Evolutionary conservation across 192 early-diverging fungal species (phyloP).

Genomic region (Cladochytrium replicatum): DNA sequence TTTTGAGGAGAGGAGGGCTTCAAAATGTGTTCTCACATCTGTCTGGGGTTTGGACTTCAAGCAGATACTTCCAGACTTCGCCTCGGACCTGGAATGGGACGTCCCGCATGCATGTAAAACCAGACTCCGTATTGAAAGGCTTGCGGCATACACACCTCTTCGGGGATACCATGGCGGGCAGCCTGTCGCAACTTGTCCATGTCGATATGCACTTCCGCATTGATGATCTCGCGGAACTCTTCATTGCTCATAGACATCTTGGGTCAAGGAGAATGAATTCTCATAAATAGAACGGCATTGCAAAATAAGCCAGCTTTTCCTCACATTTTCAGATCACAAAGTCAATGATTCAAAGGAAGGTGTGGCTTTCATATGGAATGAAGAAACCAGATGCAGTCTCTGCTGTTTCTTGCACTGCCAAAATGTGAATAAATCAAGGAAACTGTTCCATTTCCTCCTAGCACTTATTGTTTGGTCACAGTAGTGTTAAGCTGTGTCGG

Average conservation of each 20-base stretch:
- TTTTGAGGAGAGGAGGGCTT: slow-evolving; percentile 1
- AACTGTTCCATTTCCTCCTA: no score
- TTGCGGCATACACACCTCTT: slow-evolving; percentile 58
- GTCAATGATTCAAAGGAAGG: no score
- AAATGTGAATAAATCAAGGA: no score
- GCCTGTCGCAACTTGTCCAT: slow-evolving; percentile 64
- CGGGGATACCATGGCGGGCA: slow-evolving; percentile 72
- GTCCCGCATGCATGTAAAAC: neutral
- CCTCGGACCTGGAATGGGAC: slow-evolving; percentile 24
- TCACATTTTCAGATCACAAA: no score
- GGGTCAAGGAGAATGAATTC: no score
- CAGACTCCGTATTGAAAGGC: neutral
- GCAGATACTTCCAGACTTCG: slow-evolving; percentile 79
- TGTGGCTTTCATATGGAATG: no score
- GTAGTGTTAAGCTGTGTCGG: no score
- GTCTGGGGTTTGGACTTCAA: slow-evolving; percentile 74
- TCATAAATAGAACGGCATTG: no score
- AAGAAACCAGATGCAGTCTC: no score
- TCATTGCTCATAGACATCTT: slow-evolving; percentile 16
- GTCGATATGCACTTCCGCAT: slow-evolving; percentile 74
- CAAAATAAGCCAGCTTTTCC: no score
- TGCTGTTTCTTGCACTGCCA: no score
- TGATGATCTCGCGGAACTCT: slow-evolving; percentile 65
- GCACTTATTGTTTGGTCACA: no score
- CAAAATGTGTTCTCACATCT: slow-evolving; percentile 43